These are phyloP conservation scores for Pichia gijzeniarum DNA, from an alignment of 805 yeast genomes.

Conservation along the genomic window DNA sequence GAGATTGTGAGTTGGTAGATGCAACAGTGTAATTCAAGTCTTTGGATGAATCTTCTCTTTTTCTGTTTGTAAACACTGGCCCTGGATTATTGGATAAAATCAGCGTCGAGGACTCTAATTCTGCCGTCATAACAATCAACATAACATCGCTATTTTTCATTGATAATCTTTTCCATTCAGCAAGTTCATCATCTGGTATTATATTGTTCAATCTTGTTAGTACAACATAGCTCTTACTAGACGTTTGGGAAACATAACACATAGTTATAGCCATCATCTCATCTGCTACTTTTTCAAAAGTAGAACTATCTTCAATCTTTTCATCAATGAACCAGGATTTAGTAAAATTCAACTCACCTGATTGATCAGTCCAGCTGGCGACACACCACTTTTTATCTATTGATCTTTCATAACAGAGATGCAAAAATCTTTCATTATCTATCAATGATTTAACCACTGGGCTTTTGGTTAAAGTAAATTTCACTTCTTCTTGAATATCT, in stretches of 20 bases:
- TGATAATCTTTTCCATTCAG: conserved; percentile 72
- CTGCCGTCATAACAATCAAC: conserved; percentile 64
- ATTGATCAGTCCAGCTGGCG: conserved; percentile 85
- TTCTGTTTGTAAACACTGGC: background rate
- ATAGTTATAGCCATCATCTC: conserved; percentile 61
- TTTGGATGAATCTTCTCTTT: conserved; percentile 15
- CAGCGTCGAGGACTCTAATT: conserved; percentile 45
- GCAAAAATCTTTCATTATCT: conserved; percentile 71
- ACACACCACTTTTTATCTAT: conserved; percentile 77
- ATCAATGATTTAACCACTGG: conserved; percentile 34
- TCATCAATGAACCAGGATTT: conserved; percentile 53
- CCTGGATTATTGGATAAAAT: conserved; percentile 24
- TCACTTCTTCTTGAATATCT: conserved; percentile 37
- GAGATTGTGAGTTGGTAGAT: conserved; percentile 23
- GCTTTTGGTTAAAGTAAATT: conserved; percentile 37
- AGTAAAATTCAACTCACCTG: conserved; percentile 52
- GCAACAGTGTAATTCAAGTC: conserved; percentile 23
- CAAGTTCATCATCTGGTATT: conserved; percentile 74
- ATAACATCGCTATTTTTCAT: conserved; percentile 49
- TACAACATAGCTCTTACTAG: conserved; percentile 56
- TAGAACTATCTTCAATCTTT: conserved; percentile 23
- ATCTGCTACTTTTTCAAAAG: conserved; percentile 52
- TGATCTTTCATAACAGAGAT: conserved; percentile 80
- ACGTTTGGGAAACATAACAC: conserved; percentile 33
- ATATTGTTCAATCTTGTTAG: conserved; percentile 66